phyloP scores from a whole-genome alignment of 2,329 filamentous ascomycete genomes.

The Triangularia verruculosa region DNA sequence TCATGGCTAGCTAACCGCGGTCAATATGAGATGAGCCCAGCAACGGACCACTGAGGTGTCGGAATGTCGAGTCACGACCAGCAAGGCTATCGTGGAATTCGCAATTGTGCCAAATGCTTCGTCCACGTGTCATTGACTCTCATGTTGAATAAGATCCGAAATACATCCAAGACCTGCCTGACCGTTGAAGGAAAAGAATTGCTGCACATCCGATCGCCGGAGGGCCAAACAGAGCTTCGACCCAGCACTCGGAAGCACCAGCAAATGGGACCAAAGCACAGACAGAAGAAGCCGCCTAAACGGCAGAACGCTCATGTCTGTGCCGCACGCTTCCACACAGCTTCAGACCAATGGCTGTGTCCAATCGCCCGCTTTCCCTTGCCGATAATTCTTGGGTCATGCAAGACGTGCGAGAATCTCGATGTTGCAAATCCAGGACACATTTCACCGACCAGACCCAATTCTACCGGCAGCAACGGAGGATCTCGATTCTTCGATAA shows the following conservation, averaged over 20 bases:
- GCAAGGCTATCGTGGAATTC: background rate
- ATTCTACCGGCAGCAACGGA: background rate
- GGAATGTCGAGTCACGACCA: background rate
- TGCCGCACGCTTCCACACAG: background rate
- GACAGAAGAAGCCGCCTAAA: background rate
- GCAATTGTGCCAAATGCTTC: constrained; percentile 12
- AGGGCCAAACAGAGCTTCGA: background rate
- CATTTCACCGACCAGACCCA: background rate
- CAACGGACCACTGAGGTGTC: constrained; percentile 15
- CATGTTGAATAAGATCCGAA: background rate
- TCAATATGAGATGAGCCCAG: background rate
- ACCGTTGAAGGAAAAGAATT: background rate
- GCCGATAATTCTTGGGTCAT: background rate
- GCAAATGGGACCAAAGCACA: background rate
- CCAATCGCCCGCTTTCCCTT: background rate
- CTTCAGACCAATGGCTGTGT: background rate
- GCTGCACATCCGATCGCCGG: background rate
- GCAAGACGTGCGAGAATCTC: too few species aligned
- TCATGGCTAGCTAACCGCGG: background rate
- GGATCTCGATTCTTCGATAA: background rate
- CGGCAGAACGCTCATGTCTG: background rate
- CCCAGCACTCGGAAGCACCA: background rate
- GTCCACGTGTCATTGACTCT: constrained; percentile 17
- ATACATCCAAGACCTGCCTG: background rate
- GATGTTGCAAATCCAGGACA: background rate